Percentiles rank a stretch among this genome's conserved stretches.
Evolutionary conservation across 495 filamentous ascomycete species (phyloP).

Genomic region (Hypoxylon lienhwacheense): DNA sequence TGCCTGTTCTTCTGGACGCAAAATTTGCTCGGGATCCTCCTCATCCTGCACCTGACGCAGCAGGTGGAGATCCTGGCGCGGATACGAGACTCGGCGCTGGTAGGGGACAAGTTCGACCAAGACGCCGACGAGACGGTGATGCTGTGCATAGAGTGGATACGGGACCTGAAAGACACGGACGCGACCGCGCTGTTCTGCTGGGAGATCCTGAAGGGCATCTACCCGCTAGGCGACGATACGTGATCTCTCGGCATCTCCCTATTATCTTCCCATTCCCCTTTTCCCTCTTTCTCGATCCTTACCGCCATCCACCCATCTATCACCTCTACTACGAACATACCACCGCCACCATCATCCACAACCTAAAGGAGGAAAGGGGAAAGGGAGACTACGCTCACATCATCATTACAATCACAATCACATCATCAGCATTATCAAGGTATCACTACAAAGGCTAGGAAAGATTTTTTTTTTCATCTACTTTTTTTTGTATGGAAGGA

Average conservation of each 20-base stretch:
- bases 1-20: conserved; percentile 62
- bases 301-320: not conserved
- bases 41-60: conserved; percentile 56
- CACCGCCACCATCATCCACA: too few species aligned
- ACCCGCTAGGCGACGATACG: conserved; percentile 44
- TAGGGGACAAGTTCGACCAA: conserved; percentile 49
- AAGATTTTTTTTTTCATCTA: too few species aligned
- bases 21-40: conserved; percentile 58
- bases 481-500: too few species aligned
- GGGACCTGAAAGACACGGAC: conserved; percentile 55
- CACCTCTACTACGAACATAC: too few species aligned
- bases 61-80: conserved; percentile 51
- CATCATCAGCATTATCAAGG: too few species aligned
- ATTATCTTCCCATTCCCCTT: not conserved
- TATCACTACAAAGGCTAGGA: too few species aligned
- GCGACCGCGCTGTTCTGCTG: conserved; percentile 55
- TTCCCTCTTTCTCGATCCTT: not conserved
- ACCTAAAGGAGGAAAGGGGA: too few species aligned
- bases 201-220: conserved; percentile 51
- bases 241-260: conserved; percentile 5
- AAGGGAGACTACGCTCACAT: too few species aligned
- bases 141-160: conserved; percentile 58
- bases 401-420: too few species aligned
- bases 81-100: conserved; percentile 48
- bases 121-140: conserved; percentile 51